Conservation (phyloP, 1,139 yeast species). For the Hansenula lynferdii region DNA sequence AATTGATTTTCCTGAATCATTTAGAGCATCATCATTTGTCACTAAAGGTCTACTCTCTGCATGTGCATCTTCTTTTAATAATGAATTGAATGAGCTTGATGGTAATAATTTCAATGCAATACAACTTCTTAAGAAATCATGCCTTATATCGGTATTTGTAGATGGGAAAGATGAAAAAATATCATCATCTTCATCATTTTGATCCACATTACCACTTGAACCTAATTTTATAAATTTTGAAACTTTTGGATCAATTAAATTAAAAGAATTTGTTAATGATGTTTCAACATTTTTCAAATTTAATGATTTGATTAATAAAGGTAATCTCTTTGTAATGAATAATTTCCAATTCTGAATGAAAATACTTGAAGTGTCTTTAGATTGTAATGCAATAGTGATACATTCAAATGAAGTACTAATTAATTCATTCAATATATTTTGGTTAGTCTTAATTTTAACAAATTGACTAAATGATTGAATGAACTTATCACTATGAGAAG, state of each 20-base stretch:
- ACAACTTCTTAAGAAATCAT: constrained; percentile 51
- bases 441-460: constrained; percentile 19
- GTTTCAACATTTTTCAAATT: constrained; percentile 20
- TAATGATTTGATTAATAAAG: constrained; percentile 16
- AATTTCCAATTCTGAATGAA: constrained; percentile 19
- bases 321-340: constrained; percentile 18
- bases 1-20: constrained; percentile 14
- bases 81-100: constrained; percentile 36
- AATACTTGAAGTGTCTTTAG: constrained; percentile 2
- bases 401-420: constrained; percentile 20
- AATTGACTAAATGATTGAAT: constrained; percentile 19
- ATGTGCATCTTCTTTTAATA: constrained; percentile 40
- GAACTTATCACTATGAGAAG: constrained; percentile 13
- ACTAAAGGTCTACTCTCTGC: constrained; percentile 28
- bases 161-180: constrained; percentile 42
- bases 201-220: constrained; percentile 5
- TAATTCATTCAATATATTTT: constrained; percentile 20
- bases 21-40: constrained; percentile 26
- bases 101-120: constrained; percentile 38
- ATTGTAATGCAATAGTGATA: constrained; percentile 13
- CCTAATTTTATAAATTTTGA: constrained; percentile 15
- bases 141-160: constrained; percentile 46
- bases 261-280: constrained; percentile 15
- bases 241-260: constrained; percentile 18
- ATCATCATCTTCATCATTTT: constrained; percentile 35